Conservation (phyloP, 116 monocot genomes). For the Phalaenopsis hybrid region DNA sequence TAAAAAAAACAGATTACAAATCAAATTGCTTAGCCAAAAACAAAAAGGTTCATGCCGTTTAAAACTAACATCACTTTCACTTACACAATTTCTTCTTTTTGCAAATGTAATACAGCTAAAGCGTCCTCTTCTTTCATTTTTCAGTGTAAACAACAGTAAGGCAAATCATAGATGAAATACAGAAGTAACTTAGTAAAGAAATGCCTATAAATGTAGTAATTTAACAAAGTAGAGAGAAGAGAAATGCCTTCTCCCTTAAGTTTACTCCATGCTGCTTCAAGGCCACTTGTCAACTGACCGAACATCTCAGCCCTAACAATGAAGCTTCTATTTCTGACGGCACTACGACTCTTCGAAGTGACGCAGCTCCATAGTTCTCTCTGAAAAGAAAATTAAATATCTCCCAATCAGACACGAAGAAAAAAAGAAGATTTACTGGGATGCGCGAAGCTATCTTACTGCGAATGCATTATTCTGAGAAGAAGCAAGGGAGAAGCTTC, state of each 20-base stretch:
- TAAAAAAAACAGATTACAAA: not conserved
- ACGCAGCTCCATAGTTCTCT: conserved; percentile 54
- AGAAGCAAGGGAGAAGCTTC: conserved; percentile 25
- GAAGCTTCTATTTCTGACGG: conserved; percentile 21
- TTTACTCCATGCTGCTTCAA: conserved; percentile 91
- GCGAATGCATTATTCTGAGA: conserved; percentile 37
- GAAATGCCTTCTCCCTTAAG: conserved; percentile 60
- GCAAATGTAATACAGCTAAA: not conserved
- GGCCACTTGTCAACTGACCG: conserved; percentile 85
- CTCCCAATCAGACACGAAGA: not conserved
- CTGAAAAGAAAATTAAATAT: conserved; percentile 12
- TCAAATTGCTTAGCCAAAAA: not conserved
- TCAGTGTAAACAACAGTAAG: not conserved
- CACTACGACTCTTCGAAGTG: conserved; percentile 19
- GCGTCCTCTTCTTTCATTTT: not conserved
- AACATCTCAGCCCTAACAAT: conserved; percentile 88
- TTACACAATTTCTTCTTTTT: too few relatives aligned
- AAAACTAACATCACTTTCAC: too few relatives aligned
- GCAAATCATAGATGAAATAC: not conserved
- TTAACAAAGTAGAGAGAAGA: not conserved
- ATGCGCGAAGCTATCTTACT: conserved; percentile 25
- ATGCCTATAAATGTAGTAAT: not conserved
- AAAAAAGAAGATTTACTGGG: not conserved
- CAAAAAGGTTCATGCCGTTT: not conserved
- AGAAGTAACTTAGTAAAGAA: not conserved